Evolutionary conservation across 768 basidiomycete species (phyloP).

Genomic region (Suillus alpinus): DNA sequence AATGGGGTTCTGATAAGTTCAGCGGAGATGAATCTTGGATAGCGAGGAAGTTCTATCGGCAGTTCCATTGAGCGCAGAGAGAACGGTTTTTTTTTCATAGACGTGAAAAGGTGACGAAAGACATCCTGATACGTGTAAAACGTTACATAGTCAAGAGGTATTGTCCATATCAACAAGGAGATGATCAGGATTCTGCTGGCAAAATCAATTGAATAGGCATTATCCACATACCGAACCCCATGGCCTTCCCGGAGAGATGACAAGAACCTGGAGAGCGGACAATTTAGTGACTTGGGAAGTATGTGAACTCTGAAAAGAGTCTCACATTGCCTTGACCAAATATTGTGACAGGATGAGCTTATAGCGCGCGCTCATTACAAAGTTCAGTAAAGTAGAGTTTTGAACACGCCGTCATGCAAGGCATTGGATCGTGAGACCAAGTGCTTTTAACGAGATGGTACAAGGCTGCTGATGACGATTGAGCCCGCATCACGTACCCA

Average conservation of each 20-base stretch:
- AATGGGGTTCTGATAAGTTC: constrained; percentile 11
- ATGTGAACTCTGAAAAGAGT: not conserved
- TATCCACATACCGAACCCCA: not conserved
- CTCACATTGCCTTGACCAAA: not conserved
- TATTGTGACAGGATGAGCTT: not conserved
- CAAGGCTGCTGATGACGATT: not conserved
- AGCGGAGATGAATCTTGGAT: constrained; percentile 31
- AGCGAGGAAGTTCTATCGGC: constrained; percentile 19
- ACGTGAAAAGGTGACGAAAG: constrained; percentile 14
- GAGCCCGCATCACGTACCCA: constrained; percentile 1
- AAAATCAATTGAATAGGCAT: not conserved
- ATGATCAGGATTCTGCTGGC: not conserved
- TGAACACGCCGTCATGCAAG: not conserved
- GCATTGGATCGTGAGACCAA: constrained; percentile 3
- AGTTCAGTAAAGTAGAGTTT: constrained; percentile 3
- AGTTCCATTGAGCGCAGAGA: constrained; percentile 5
- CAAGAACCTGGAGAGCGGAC: not conserved
- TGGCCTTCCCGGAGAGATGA: not conserved
- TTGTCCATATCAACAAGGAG: not conserved
- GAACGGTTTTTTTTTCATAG: constrained; percentile 14
- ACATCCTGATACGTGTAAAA: constrained; percentile 12
- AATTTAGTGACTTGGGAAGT: not conserved
- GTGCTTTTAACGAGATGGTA: constrained; percentile 9
- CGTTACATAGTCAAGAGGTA: not conserved
- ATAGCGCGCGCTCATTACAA: not conserved